phyloP scores from a whole-genome alignment of 2,329 filamentous ascomycete genomes.

The Scytalidium sp. region DNA sequence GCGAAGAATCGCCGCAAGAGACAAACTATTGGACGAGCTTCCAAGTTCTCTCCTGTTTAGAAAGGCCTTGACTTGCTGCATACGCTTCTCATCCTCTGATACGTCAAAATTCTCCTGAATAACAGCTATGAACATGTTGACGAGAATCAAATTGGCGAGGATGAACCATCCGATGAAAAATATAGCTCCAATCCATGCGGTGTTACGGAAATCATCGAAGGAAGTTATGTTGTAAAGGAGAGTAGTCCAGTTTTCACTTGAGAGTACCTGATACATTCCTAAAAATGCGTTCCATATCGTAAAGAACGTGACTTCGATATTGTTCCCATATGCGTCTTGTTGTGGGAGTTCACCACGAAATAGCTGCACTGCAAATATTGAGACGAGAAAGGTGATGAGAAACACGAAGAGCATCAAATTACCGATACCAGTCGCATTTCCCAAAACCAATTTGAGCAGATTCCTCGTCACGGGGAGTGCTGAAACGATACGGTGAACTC shows the following conservation, averaged over 20 bases:
- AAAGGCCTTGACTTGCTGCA: conserved; percentile 95
- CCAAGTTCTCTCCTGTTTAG: conserved; percentile 86
- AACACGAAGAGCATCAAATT: conserved; percentile 98
- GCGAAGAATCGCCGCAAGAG: conserved; percentile 68
- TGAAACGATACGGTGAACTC: conserved; percentile 88
- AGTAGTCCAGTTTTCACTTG: conserved; percentile 92
- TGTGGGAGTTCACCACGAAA: conserved; percentile 82
- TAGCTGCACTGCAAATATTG: conserved; percentile 90
- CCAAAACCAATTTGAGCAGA: conserved; percentile 82
- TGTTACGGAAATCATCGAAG: conserved; percentile 61
- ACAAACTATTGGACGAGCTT: conserved; percentile 67
- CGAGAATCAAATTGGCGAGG: conserved; percentile 86
- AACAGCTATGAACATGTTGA: conserved; percentile 99
- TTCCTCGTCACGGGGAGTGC: conserved; percentile 84
- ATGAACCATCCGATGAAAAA: conserved; percentile 97
- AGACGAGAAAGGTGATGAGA: conserved; percentile 87
- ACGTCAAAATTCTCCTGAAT: conserved; percentile 99
- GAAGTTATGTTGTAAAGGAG: conserved; percentile 81
- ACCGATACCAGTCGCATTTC: conserved; percentile 86
- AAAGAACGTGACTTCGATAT: conserved; percentile 73
- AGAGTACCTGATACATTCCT: conserved; percentile 96
- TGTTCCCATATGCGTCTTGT: conserved; percentile 56
- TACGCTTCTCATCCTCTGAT: conserved; percentile 93
- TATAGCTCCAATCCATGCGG: conserved; percentile 88
- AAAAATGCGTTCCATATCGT: conserved; percentile 95